Evolutionary conservation across 2,329 filamentous ascomycete species (phyloP).

Genomic region (Colletotrichum orbiculare): DNA sequence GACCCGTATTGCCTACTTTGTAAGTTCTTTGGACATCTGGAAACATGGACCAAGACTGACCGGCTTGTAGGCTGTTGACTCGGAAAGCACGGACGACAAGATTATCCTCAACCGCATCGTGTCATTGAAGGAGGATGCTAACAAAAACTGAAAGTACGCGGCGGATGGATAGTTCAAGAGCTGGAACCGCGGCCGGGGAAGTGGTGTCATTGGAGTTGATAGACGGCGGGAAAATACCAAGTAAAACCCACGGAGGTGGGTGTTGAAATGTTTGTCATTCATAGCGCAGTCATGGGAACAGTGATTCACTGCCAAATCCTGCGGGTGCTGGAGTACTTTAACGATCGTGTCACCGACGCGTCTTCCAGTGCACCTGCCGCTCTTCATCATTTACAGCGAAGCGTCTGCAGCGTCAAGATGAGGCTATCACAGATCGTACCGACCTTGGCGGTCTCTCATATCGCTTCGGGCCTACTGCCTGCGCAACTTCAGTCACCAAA

Average conservation of each 20-base stretch:
- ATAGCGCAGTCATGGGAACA: background rate
- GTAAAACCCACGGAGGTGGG: conserved; percentile 15
- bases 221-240: conserved; percentile 33
- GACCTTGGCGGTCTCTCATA: too few species aligned
- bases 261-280: conserved; percentile 5
- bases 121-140: conserved; percentile 87
- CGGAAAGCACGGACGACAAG: conserved; percentile 81
- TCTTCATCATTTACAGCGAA: too few species aligned
- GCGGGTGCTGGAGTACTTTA: background rate
- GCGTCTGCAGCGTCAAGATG: background rate
- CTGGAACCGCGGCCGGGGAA: background rate
- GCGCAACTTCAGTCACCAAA: too few species aligned
- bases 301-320: conserved; percentile 2
- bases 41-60: background rate
- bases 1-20: conserved; percentile 88
- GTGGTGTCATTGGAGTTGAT: conserved; percentile 31
- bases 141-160: conserved; percentile 59
- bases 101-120: conserved; percentile 93
- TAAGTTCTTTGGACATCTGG: conserved; percentile 47
- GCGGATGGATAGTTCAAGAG: background rate
- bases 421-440: too few species aligned
- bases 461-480: too few species aligned
- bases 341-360: too few species aligned
- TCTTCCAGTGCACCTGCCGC: too few species aligned
- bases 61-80: conserved; percentile 71